These are phyloP conservation scores for Lablab purpureus DNA, from an alignment of 306 rosid genomes.

Conservation along the genomic window DNA sequence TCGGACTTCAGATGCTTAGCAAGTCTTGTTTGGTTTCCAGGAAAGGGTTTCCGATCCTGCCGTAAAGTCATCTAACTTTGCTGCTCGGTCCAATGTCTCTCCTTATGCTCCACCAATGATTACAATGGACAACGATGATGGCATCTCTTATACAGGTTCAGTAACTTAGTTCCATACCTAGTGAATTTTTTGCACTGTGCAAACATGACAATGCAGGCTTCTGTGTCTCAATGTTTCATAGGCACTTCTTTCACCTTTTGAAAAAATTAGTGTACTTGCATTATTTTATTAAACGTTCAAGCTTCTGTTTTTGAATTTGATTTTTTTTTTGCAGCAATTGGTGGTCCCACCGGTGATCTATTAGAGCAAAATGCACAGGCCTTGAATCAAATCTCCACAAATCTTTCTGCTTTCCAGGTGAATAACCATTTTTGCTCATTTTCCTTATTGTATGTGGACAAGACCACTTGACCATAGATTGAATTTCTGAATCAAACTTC, in stretches of 20 bases:
- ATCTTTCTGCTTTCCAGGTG: conserved; percentile 60
- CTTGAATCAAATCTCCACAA: conserved; percentile 60
- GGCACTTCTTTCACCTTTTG: conserved; percentile 31
- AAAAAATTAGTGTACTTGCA: conserved; percentile 7
- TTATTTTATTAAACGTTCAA: conserved; percentile 14
- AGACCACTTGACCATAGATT: neutral
- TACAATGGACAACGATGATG: conserved; percentile 87
- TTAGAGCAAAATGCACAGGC: conserved; percentile 60
- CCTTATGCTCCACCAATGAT: conserved; percentile 75
- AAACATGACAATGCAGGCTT: conserved; percentile 22
- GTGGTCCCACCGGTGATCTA: conserved; percentile 65
- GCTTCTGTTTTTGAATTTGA: conserved; percentile 29
- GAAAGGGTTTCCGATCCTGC: conserved; percentile 87
- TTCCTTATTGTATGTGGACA: neutral
- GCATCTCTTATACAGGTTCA: conserved; percentile 81
- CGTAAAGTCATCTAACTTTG: conserved; percentile 74
- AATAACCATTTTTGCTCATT: conserved; percentile 17
- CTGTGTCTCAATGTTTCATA: neutral
- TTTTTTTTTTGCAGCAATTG: conserved; percentile 56
- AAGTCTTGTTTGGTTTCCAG: conserved; percentile 50
- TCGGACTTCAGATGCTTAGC: conserved; percentile 36
- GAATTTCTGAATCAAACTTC: conserved; percentile 15
- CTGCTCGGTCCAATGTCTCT: conserved; percentile 73
- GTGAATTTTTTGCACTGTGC: conserved; percentile 12
- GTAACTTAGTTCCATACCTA: conserved; percentile 55